Evolutionary conservation across 495 filamentous ascomycete genomes (phyloP).

Genomic region (Xylaria intraflava): DNA sequence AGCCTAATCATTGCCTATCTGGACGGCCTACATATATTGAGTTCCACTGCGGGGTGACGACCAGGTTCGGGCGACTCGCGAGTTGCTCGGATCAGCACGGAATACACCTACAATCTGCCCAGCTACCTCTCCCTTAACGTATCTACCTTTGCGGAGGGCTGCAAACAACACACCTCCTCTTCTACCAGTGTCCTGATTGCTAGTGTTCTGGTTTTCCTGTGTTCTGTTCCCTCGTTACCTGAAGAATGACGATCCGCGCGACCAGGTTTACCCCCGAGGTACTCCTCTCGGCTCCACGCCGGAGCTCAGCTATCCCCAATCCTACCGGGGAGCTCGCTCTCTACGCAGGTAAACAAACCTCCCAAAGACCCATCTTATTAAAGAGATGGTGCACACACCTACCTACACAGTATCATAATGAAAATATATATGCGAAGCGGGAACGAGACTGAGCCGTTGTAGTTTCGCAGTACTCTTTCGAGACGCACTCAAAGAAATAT

Average conservation of each 20-base stretch:
- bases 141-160: no score
- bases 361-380: background rate
- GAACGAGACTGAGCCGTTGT: background rate
- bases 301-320: conserved; percentile 72
- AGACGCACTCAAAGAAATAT: conserved; percentile 63
- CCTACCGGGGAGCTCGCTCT: conserved; percentile 59
- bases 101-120: no score
- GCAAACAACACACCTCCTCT: no score
- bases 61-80: background rate
- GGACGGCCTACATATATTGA: background rate
- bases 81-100: no score
- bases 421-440: background rate
- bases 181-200: background rate
- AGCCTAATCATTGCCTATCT: background rate
- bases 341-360: conserved; percentile 46
- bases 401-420: background rate
- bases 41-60: conserved; percentile 13
- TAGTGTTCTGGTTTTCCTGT: background rate
- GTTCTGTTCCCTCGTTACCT: background rate
- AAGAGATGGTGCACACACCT: background rate
- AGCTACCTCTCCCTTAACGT: no score
- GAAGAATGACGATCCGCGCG: conserved; percentile 59
- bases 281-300: conserved; percentile 76
- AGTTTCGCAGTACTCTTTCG: conserved; percentile 73
- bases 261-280: conserved; percentile 74